Evolutionary conservation across 1,284 basidiomycete genomes (phyloP), one percentile per base, ranked within the genome.

Genomic region (Sporisorium graminicola): DNA sequence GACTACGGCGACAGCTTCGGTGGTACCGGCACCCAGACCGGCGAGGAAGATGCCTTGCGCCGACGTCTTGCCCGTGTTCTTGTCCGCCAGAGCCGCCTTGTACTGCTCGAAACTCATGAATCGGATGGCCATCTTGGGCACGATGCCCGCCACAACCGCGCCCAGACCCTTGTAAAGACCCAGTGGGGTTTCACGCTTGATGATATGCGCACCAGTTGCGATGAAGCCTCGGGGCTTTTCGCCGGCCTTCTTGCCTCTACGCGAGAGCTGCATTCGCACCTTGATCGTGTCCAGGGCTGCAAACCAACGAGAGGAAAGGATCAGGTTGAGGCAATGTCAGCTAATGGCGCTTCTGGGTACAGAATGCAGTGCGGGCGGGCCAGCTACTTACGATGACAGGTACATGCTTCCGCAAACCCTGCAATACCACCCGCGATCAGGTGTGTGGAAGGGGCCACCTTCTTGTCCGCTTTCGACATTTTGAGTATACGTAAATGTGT

Each of bases 51-150:
- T 92, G 65, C 88, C 84, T 9, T 91, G 90, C 2, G 92, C 88
- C 64, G 88, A 90, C 6, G 93, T 93, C 85, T 91, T 89, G 56
- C 94, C 94, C 0, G 92, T 94, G 46, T 88, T 83, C 79, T 90
- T 89, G 83, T 94, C 90, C 3, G 93, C 91, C 51, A 99, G 87
- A 89, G 90, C 90, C 0, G 87, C 89, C 87, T 98, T 97, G 90
- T 99, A 99, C 61, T 90, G 88, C 88, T 99, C 96, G 86, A 99
- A 99, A 86, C 93, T 94, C 43, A 97, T 95, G 86, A 99, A 99
- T 46, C 97, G 93, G 85, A 96, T 98, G 58, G 95, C 95, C 97
- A 99, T 99, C 88, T 99, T 99, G 5, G 97, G 97, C 2, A 98
- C 94, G 86, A 99, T 99, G 31, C 85, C 85, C 13, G 94, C 93